phyloP scores from a whole-genome alignment of 2,329 filamentous ascomycete species.

The Lachnellula suecica region DNA sequence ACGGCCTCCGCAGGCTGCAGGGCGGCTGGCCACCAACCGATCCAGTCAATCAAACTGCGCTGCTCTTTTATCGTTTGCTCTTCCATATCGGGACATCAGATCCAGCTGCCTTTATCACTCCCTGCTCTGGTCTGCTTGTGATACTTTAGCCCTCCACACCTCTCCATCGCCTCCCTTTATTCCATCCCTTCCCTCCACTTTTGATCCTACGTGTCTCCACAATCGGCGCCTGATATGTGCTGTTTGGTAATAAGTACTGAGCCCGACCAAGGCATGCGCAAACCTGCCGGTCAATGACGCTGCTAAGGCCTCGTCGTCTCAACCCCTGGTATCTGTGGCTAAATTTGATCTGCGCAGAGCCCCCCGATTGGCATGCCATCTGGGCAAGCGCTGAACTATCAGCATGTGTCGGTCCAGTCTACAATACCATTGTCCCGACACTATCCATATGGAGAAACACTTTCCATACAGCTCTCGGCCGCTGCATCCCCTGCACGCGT shows the following conservation, averaged over 20 bases:
- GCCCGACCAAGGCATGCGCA: conserved; percentile 16
- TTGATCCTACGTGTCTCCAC: conserved; percentile 31
- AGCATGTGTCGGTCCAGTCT: conserved; percentile 11
- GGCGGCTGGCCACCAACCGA: conserved; percentile 17
- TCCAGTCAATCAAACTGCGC: too few relatives aligned
- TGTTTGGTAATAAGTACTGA: conserved; percentile 26
- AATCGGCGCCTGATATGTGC: conserved; percentile 19
- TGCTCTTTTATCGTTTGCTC: conserved; percentile 20
- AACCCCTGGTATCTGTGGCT: conserved; percentile 18
- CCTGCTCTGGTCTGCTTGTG: conserved; percentile 21
- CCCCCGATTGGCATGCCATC: conserved; percentile 21
- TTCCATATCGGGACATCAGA: conserved; percentile 33
- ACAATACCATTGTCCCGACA: conserved; percentile 14
- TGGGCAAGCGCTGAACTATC: conserved; percentile 17
- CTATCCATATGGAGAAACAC: conserved; percentile 41
- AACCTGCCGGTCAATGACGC: conserved; percentile 18
- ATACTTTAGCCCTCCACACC: conserved; percentile 34
- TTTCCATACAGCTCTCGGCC: conserved; percentile 37
- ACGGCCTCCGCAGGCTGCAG: conserved; percentile 18
- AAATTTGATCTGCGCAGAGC: conserved; percentile 11
- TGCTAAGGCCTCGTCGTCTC: conserved; percentile 10
- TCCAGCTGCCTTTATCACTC: conserved; percentile 27
- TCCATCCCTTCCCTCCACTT: conserved; percentile 35
- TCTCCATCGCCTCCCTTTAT: conserved; percentile 21
- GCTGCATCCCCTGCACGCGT: conserved; percentile 19